Conservation (phyloP, 306 rosid species). For the Gastrolobium bilobum region DNA sequence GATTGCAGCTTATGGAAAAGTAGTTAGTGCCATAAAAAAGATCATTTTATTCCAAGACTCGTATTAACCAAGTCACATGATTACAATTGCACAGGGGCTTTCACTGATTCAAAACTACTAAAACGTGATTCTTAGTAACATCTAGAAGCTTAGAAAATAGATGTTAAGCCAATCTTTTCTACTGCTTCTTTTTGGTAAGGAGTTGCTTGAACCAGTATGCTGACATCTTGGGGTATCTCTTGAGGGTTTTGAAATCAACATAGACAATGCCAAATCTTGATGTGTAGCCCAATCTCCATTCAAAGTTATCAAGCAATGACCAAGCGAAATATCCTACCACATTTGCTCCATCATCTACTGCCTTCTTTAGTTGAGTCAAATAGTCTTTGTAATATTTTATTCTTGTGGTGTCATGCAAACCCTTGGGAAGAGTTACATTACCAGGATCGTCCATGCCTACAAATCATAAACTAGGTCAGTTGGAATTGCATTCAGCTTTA, state of each 20-base stretch:
- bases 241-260: slow-evolving; percentile 82
- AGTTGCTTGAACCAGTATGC: slow-evolving; percentile 89
- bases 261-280: slow-evolving; percentile 93
- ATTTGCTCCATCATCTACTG: slow-evolving; percentile 81
- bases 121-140: slow-evolving; percentile 22
- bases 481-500: background rate
- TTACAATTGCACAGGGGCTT: slow-evolving; percentile 37
- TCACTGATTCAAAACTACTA: slow-evolving; percentile 28
- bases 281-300: slow-evolving; percentile 93
- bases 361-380: slow-evolving; percentile 76
- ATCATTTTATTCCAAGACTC: slow-evolving; percentile 44
- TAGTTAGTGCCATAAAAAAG: background rate
- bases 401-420: slow-evolving; percentile 79
- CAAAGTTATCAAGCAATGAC: slow-evolving; percentile 95
- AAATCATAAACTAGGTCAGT: slow-evolving; percentile 19
- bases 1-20: background rate
- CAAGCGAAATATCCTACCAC: slow-evolving; percentile 87
- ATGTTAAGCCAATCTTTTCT: background rate
- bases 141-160: slow-evolving; percentile 23
- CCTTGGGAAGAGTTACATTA: slow-evolving; percentile 62
- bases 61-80: slow-evolving; percentile 9
- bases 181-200: slow-evolving; percentile 58
- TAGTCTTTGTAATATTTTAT: slow-evolving; percentile 75
- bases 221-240: slow-evolving; percentile 90
- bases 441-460: slow-evolving; percentile 95